Percentiles rank a stretch among this genome's conserved stretches.
These are phyloP conservation scores for Oryza coarctata DNA, from an alignment of 176 grass and related monocot species.

Conservation along the genomic window DNA sequence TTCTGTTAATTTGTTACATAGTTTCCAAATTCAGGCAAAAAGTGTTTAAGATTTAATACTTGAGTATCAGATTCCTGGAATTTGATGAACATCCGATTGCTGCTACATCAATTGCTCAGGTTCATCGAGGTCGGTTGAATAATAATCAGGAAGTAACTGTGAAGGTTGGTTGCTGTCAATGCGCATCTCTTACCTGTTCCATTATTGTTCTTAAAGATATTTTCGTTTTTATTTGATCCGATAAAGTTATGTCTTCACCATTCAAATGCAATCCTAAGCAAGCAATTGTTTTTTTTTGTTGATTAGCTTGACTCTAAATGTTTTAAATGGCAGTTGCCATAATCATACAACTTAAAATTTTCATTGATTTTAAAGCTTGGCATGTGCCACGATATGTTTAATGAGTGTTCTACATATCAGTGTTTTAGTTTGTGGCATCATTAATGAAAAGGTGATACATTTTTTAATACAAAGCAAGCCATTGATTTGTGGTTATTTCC, in stretches of 20 bases:
- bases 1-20: conserved; percentile 27
- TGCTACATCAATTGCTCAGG: conserved; percentile 99
- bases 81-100: conserved; percentile 93
- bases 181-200: conserved; percentile 14
- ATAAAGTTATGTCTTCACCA: not conserved
- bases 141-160: conserved; percentile 85
- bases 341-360: not conserved
- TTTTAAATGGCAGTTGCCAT: not conserved
- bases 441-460: conserved; percentile 12
- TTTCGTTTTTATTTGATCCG: not conserved
- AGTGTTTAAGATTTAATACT: conserved; percentile 32
- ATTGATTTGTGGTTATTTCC: not conserved
- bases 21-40: conserved; percentile 10
- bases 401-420: not conserved
- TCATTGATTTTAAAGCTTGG: conserved; percentile 20
- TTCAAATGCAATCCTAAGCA: conserved; percentile 12
- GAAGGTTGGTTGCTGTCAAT: conserved; percentile 62
- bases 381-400: not conserved
- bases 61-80: conserved; percentile 76
- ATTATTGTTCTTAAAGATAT: conserved; percentile 10
- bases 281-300: conserved; percentile 14
- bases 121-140: conserved; percentile 73
- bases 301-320: conserved; percentile 10
- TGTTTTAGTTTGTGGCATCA: conserved; percentile 5
- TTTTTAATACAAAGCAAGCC: conserved; percentile 8